Conservation (phyloP, 257 asterid species). For the Solanum bulbocastanum region DNA sequence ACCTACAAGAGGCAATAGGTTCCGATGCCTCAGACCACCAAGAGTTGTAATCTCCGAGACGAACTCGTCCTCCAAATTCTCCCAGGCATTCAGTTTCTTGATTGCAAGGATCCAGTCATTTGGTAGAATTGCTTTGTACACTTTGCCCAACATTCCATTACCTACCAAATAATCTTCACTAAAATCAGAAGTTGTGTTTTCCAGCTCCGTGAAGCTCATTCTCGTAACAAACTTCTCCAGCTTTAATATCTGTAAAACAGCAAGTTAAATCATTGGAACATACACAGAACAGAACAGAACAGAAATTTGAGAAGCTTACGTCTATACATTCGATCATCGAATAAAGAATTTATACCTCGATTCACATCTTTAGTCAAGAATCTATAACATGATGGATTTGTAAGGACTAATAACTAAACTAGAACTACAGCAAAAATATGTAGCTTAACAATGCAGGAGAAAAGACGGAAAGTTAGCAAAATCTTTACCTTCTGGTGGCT, state of each 20-base stretch:
- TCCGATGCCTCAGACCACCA: constrained; percentile 8
- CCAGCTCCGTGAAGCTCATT: constrained; percentile 8
- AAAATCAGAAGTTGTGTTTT: constrained; percentile 1
- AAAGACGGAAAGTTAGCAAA: neutral
- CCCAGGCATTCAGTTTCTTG: neutral
- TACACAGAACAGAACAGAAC: neutral
- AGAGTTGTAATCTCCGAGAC: constrained; percentile 3
- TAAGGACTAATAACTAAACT: neutral
- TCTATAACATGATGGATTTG: neutral
- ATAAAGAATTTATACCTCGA: neutral
- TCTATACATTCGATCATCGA: neutral
- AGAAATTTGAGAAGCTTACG: neutral
- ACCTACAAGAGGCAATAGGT: constrained; percentile 12
- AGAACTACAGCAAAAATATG: neutral
- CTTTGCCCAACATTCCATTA: constrained; percentile 5
- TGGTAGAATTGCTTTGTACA: constrained; percentile 3
- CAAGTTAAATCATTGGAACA: neutral
- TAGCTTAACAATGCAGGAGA: neutral
- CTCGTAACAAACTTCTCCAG: constrained; percentile 11
- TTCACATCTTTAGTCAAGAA: neutral
- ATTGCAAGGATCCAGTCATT: constrained; percentile 4
- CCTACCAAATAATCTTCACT: neutral
- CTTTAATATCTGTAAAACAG: neutral
- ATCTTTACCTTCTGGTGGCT: neutral
- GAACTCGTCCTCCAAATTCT: neutral